Conservation (phyloP, 192 early-diverging fungal species). For the Linnemannia schmuckeri region DNA sequence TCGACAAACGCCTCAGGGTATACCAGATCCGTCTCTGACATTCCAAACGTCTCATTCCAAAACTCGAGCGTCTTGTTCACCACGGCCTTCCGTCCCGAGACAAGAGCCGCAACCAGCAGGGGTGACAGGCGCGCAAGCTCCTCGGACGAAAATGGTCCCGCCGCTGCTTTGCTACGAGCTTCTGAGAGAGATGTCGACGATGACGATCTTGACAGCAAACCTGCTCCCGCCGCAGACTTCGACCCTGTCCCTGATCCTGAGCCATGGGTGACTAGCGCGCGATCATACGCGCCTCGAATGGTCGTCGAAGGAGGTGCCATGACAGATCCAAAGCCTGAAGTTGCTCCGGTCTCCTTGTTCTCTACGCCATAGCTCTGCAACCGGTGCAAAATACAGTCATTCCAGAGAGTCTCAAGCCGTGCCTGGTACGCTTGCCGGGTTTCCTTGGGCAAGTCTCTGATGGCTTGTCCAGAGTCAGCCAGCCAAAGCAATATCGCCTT, state of each 20-base stretch:
- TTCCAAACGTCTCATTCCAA: constrained; percentile 42
- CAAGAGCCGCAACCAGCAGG: constrained; percentile 24
- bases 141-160: constrained; percentile 14
- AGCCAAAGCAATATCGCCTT: constrained; percentile 25
- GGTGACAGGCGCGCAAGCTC: not conserved
- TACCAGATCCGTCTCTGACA: not conserved
- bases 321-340: constrained; percentile 26
- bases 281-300: constrained; percentile 25
- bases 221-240: not conserved
- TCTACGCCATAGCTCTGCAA: constrained; percentile 8
- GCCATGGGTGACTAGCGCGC: not conserved
- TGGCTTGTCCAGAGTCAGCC: constrained; percentile 8
- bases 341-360: not conserved
- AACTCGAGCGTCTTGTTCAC: constrained; percentile 44
- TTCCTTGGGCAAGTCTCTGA: constrained; percentile 8
- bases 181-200: not conserved
- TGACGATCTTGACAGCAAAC: constrained; percentile 4
- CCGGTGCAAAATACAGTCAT: constrained; percentile 16
- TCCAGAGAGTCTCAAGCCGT: constrained; percentile 26
- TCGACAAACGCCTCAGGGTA: constrained; percentile 24
- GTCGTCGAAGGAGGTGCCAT: constrained; percentile 9
- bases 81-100: constrained; percentile 15
- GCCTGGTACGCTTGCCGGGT: constrained; percentile 1
- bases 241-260: not conserved
- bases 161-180: not conserved